Conservation (phyloP, 176 grass and related monocot species). For the Aegilops sharonensis region DNA sequence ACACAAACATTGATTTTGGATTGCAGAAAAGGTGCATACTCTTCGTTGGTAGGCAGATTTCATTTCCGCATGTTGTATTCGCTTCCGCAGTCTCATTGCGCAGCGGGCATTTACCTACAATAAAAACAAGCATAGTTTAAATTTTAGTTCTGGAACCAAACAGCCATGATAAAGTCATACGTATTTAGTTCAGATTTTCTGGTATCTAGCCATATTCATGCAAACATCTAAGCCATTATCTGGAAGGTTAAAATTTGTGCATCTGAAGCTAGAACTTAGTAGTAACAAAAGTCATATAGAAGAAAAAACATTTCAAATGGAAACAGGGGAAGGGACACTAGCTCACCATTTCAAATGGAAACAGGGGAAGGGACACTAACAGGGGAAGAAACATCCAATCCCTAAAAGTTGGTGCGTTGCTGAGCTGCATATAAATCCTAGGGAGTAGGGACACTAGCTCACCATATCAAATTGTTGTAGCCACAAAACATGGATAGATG, state of each 20-base stretch:
- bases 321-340: neutral
- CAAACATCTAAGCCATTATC: neutral
- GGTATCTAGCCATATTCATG: constrained; percentile 4
- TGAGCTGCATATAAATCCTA: neutral
- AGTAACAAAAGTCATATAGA: neutral
- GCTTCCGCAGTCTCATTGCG: constrained; percentile 60
- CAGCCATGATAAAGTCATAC: neutral
- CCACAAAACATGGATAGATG: neutral
- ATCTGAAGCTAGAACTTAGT: neutral
- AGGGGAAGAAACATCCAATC: neutral
- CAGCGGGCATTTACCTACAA: constrained; percentile 69
- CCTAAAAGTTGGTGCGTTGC: neutral
- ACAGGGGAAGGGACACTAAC: neutral
- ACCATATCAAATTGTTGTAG: neutral
- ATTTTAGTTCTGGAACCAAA: neutral
- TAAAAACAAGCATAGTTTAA: constrained; percentile 7
- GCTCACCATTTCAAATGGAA: neutral
- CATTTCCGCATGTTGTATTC: constrained; percentile 71
- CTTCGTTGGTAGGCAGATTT: constrained; percentile 77
- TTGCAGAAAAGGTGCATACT: constrained; percentile 50
- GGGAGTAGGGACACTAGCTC: neutral
- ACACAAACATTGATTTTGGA: constrained; percentile 17
- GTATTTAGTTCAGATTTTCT: neutral
- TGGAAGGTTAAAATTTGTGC: neutral
- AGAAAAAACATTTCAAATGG: neutral